phyloP scores from a whole-genome alignment of 208 protist genomes.

The Zelonia costaricensis region DNA sequence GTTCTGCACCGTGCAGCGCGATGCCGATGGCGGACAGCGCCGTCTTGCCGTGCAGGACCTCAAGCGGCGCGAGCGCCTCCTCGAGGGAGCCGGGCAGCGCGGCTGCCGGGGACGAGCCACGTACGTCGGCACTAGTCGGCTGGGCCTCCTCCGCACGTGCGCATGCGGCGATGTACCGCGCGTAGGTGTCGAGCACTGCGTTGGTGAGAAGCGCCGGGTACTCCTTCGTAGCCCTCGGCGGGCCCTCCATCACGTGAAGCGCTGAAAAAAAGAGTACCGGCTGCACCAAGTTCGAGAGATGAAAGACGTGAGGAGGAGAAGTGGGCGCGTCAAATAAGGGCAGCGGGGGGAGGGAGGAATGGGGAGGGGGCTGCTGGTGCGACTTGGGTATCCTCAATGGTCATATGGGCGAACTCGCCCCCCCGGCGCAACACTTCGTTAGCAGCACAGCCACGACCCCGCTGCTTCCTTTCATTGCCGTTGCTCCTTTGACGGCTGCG shows the following conservation, averaged over 20 bases:
- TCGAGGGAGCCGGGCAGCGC: conserved; percentile 29
- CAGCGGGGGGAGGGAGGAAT: too few relatives aligned
- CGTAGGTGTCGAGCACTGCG: conserved; percentile 42
- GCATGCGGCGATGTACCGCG: conserved; percentile 28
- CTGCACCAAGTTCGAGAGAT: background rate
- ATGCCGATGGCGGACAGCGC: conserved; percentile 77
- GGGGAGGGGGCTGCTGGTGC: too few relatives aligned
- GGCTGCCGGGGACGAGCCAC: too few relatives aligned
- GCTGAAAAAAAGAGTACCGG: background rate
- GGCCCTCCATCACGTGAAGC: background rate
- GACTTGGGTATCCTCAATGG: too few relatives aligned
- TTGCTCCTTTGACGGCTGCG: background rate
- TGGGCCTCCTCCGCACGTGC: background rate
- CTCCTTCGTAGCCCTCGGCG: conserved; percentile 22
- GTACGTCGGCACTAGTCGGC: background rate
- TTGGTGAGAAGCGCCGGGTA: conserved; percentile 42
- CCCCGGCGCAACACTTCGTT: too few relatives aligned
- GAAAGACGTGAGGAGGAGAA: too few relatives aligned
- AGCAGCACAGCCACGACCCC: too few relatives aligned
- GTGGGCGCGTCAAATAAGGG: too few relatives aligned
- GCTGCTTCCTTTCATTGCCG: background rate
- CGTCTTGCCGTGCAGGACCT: conserved; percentile 76
- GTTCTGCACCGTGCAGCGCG: conserved; percentile 67
- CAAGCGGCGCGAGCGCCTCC: conserved; percentile 67
- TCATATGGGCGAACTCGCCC: too few relatives aligned